Base-by-base conservation (phyloP, 192 early-diverging fungal genomes). In the Coemansia sp. region DNA sequence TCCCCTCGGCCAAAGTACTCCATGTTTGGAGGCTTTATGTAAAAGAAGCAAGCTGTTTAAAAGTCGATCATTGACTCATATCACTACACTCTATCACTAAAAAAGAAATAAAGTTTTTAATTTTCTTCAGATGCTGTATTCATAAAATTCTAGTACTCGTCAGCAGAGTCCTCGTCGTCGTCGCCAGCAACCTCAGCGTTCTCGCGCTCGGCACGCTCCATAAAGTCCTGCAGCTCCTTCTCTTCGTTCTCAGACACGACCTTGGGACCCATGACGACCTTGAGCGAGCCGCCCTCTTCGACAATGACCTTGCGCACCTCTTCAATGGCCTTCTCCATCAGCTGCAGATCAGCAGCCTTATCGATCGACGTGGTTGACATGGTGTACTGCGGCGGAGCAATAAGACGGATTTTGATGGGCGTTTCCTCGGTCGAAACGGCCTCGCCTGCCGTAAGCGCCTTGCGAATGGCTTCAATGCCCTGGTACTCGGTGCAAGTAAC, bases 401-500 rank as follows among this genome's bases (percentile, higher is more conserved):
- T 86, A 57, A 96, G 85, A 51, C 87, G 88, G 66, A 94, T 86
- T 76, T 89, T 91, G 73, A 96, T 87, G 23, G 80, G 82, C 9
- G 90, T 88, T 42, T 88, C 84, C 25, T 85, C 82, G 9, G 90
- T 92, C 43, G 87, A 89, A 56, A 80, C 80, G 9, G 80, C 86
- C 81, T 96, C 92, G 41, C 93, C 94, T 33, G 93, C 92, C 62
- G 68, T 81, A 53, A 99, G 80, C 10, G 95, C 94, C 40, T 80
- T 81, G 65, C 94, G 93, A 67, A 99, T 93, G 42, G 94, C 96
- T 72, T 96, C 92, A 40, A 99, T 91, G 60, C 96, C 96, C 73
- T 95, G 89, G 64, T 92, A 92, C 55, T 88, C 90, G 64, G 89
- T 91, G 82, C 95, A 97, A 54, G 86, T 90, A 27, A 95, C 85